These are phyloP conservation scores for Lepiota subincarnata DNA, from an alignment of 768 basidiomycete genomes.

Conservation along the genomic window DNA sequence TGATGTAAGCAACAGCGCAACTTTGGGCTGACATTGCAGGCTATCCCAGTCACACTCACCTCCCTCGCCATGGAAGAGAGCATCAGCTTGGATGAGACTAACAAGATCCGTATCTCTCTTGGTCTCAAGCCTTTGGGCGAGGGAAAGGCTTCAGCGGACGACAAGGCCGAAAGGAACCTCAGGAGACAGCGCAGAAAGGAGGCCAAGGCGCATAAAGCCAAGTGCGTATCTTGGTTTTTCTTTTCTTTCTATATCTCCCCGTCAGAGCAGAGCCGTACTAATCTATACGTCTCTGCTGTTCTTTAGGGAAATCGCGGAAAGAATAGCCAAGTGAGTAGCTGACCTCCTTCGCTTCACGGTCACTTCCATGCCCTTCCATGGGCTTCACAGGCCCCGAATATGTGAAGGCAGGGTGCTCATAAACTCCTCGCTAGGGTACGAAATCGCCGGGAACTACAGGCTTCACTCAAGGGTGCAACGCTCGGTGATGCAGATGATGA, in stretches of 20 bases:
- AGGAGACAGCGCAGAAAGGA: slow-evolving; percentile 65
- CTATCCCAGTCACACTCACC: slow-evolving; percentile 17
- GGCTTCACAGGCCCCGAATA: slow-evolving; percentile 33
- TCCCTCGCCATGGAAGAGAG: slow-evolving; percentile 69
- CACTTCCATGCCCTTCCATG: slow-evolving; percentile 45
- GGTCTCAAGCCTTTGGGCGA: slow-evolving; percentile 93
- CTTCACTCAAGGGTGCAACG: slow-evolving; percentile 88
- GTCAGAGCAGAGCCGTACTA: slow-evolving; percentile 16
- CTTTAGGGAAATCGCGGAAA: slow-evolving; percentile 63
- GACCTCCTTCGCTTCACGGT: slow-evolving; percentile 26
- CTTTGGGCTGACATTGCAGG: slow-evolving; percentile 4
- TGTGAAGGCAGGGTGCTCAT: slow-evolving; percentile 37
- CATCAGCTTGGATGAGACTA: slow-evolving; percentile 91
- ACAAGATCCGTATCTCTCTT: slow-evolving; percentile 90
- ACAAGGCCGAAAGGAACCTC: slow-evolving; percentile 87
- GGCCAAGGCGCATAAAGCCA: slow-evolving; percentile 66
- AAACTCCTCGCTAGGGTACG: slow-evolving; percentile 70
- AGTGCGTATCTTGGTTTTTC: slow-evolving; percentile 45
- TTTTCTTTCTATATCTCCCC: background rate
- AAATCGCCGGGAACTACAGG: slow-evolving; percentile 89
- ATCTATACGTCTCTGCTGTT: slow-evolving; percentile 20
- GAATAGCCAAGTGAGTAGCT: slow-evolving; percentile 85
- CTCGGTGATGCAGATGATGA: slow-evolving; percentile 84
- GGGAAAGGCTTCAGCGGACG: slow-evolving; percentile 63
- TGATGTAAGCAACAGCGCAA: slow-evolving; percentile 8